phyloP scores from a whole-genome alignment of 2,329 filamentous ascomycete species.

The Nigrograna mackinnonii region DNA sequence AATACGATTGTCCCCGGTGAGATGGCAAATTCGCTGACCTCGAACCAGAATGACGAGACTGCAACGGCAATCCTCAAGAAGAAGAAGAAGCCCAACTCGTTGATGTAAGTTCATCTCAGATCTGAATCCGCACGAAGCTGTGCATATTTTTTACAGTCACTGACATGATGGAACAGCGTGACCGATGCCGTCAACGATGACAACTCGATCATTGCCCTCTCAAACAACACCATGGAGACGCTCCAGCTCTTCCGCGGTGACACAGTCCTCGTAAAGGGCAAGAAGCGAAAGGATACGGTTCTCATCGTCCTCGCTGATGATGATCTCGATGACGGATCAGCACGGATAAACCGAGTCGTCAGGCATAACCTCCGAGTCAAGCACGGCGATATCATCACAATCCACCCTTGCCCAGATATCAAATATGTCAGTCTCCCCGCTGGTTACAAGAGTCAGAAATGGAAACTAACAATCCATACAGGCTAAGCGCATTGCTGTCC shows the following conservation, averaged over 20 bases:
- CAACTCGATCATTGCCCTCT: conserved; percentile 98
- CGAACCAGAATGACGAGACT: conserved; percentile 79
- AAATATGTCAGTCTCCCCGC: conserved; percentile 83
- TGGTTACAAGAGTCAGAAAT: not conserved
- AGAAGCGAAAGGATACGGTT: conserved; percentile 99
- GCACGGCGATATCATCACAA: conserved; percentile 96
- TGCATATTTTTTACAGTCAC: conserved; percentile 9
- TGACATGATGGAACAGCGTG: conserved; percentile 65
- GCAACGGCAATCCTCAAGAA: conserved; percentile 98
- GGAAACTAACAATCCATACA: conserved; percentile 45
- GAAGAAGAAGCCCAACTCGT: conserved; percentile 99
- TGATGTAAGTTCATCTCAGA: conserved; percentile 70
- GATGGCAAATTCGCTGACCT: conserved; percentile 32
- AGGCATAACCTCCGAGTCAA: conserved; percentile 98
- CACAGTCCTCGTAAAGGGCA: conserved; percentile 96
- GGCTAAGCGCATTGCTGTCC: conserved; percentile 98
- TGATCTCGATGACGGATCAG: conserved; percentile 95
- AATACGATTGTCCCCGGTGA: conserved; percentile 14
- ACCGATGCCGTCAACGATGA: conserved; percentile 99
- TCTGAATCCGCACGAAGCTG: no score
- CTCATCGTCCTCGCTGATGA: conserved; percentile 97
- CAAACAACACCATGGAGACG: conserved; percentile 98
- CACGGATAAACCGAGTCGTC: conserved; percentile 96
- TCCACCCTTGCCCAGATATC: conserved; percentile 97
- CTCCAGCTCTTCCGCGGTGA: conserved; percentile 98